Conservation (phyloP, 441 rosid species). For the Bruguiera hainesii region DNA sequence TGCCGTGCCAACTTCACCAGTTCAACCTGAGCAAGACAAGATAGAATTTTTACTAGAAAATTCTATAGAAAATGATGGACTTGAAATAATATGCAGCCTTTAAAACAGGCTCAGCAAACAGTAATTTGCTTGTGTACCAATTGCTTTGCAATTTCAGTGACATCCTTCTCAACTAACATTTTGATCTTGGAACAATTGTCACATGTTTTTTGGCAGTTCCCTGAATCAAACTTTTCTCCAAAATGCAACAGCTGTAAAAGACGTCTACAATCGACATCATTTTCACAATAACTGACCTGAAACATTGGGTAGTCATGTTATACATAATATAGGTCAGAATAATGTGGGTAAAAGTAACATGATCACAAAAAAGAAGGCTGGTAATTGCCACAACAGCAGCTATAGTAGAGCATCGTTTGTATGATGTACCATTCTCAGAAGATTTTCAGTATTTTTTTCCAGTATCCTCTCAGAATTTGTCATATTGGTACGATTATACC, state of each 20-base stretch:
- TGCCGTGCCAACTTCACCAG: conserved; percentile 73
- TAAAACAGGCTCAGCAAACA: background rate
- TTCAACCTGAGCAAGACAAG: conserved; percentile 57
- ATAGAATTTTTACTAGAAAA: conserved; percentile 4
- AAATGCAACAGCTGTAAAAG: conserved; percentile 86
- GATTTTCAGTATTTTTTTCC: conserved; percentile 90
- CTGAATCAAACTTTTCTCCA: conserved; percentile 77
- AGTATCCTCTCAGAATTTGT: conserved; percentile 63
- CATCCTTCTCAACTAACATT: conserved; percentile 76
- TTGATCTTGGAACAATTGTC: conserved; percentile 77
- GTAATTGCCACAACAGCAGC: background rate
- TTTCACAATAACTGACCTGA: conserved; percentile 96
- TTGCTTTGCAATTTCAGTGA: conserved; percentile 74
- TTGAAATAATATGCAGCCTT: conserved; percentile 15
- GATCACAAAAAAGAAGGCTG: background rate
- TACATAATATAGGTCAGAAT: conserved; percentile 10
- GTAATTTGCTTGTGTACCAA: conserved; percentile 50
- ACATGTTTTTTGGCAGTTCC: conserved; percentile 75
- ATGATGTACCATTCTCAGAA: conserved; percentile 73
- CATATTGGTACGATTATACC: conserved; percentile 50
- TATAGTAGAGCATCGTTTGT: conserved; percentile 10
- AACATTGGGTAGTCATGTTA: conserved; percentile 25
- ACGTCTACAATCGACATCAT: conserved; percentile 94
- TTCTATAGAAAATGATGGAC: background rate
- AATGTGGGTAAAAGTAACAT: conserved; percentile 13